These are phyloP conservation scores for Dendrobium officinale DNA, from an alignment of 106 monocot species.

Conservation along the genomic window DNA sequence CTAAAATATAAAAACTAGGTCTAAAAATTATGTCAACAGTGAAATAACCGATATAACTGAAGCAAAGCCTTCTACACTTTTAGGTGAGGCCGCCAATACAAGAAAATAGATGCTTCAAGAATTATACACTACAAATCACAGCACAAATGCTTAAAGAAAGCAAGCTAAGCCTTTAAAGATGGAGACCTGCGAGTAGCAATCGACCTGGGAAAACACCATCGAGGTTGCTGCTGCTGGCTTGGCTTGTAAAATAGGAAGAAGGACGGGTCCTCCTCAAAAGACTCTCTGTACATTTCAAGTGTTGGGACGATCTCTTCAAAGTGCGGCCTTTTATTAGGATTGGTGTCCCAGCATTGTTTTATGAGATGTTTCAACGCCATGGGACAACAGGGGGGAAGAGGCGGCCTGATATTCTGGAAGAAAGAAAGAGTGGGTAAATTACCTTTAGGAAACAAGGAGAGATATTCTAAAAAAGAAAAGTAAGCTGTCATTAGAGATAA, in stretches of 20 bases:
- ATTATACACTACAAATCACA: background rate
- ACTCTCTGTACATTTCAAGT: constrained; percentile 53
- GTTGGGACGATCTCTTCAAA: constrained; percentile 71
- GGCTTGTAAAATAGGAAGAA: constrained; percentile 63
- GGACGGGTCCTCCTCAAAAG: constrained; percentile 46
- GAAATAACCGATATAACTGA: too few species aligned
- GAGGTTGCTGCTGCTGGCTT: constrained; percentile 17
- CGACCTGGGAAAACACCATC: constrained; percentile 36
- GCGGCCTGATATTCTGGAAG: constrained; percentile 74
- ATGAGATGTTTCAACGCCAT: constrained; percentile 69
- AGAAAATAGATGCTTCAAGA: background rate
- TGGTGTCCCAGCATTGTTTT: constrained; percentile 61
- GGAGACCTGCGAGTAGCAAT: constrained; percentile 17
- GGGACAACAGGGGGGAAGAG: constrained; percentile 60
- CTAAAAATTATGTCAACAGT: too few species aligned
- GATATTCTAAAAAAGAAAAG: background rate
- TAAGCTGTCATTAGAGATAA: background rate
- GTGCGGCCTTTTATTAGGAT: constrained; percentile 67
- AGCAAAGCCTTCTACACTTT: background rate
- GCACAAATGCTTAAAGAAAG: background rate
- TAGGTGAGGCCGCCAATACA: background rate
- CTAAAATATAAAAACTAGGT: too few species aligned
- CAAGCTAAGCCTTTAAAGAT: constrained; percentile 12
- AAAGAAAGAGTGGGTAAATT: background rate
- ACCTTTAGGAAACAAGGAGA: background rate